Percentiles rank a stretch among this genome's conserved stretches.
These are phyloP conservation scores for Postia placenta DNA, from an alignment of 768 basidiomycete genomes.

Conservation along the genomic window DNA sequence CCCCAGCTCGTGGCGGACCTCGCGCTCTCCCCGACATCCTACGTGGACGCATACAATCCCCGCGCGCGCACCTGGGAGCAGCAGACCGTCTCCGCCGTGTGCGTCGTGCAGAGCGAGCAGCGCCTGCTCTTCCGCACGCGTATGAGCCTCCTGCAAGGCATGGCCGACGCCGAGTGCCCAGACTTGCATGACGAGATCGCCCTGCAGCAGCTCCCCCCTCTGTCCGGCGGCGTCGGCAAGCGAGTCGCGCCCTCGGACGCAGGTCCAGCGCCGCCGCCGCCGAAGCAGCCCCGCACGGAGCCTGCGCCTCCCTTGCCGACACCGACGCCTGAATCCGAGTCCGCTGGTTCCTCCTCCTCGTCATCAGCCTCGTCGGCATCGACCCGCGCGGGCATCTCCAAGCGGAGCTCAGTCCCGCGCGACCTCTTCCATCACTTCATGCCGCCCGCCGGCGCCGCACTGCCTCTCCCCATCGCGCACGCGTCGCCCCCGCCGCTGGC, in stretches of 20 bases:
- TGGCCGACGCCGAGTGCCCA: slow-evolving; percentile 51
- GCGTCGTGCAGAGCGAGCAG: slow-evolving; percentile 53
- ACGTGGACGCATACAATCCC: slow-evolving; percentile 56
- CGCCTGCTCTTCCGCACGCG: slow-evolving; percentile 57
- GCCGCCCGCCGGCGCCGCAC: background rate
- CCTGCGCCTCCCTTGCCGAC: background rate
- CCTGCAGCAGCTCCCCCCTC: slow-evolving; percentile 28
- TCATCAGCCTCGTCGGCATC: background rate
- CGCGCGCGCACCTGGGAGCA: slow-evolving; percentile 60
- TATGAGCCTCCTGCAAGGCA: slow-evolving; percentile 50
- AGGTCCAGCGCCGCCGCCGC: background rate
- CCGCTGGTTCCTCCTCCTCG: background rate
- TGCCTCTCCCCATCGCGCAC: slow-evolving; percentile 14
- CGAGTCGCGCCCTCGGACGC: background rate
- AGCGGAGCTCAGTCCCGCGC: background rate
- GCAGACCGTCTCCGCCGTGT: slow-evolving; percentile 52
- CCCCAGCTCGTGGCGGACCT: slow-evolving; percentile 48
- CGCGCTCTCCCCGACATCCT: slow-evolving; percentile 43
- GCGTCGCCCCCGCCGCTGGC: slow-evolving; percentile 41
- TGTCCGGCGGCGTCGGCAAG: background rate
- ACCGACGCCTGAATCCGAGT: background rate
- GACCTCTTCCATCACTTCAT: background rate
- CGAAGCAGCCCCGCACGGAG: background rate
- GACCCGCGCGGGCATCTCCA: background rate
- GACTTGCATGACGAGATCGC: slow-evolving; percentile 52